A percentile compares a stretch with the other conserved stretches of the same genome.
Conservation (phyloP, 208 protist genomes). For the Cochliopodium minus region DNA sequence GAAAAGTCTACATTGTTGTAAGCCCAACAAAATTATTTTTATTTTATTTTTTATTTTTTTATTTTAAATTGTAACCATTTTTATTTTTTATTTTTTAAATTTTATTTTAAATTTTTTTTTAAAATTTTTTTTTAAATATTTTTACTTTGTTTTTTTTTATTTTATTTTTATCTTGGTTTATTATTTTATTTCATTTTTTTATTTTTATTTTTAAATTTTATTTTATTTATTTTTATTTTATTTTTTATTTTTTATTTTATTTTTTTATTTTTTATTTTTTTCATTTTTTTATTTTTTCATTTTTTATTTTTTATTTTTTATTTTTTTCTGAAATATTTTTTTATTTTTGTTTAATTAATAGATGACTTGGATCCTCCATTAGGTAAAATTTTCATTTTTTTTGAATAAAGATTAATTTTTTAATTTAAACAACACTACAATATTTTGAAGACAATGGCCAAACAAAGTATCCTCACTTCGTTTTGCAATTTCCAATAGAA, state of each 20-base stretch:
- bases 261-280: constrained; percentile 5
- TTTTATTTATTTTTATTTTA: background rate
- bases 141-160: constrained; percentile 1
- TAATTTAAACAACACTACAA: no score
- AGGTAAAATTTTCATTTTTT: constrained; percentile 1
- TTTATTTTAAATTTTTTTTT: constrained; percentile 5
- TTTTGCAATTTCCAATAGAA: no score
- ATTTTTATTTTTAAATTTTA: constrained; percentile 5
- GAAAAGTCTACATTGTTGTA: background rate
- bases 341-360: constrained; percentile 3
- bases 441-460: no score
- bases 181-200: constrained; percentile 3
- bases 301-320: constrained; percentile 2
- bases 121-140: constrained; percentile 1
- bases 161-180: background rate
- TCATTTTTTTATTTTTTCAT: background rate
- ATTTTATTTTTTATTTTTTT: constrained; percentile 3
- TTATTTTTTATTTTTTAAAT: constrained; percentile 1
- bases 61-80: background rate
- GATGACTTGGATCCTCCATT: background rate
- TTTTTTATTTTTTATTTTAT: constrained; percentile 5
- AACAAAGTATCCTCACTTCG: background rate
- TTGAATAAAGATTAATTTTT: constrained; percentile 1
- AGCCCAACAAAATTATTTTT: constrained; percentile 1
- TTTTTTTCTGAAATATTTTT: constrained; percentile 1